phyloP scores from a whole-genome alignment of 2,329 filamentous ascomycete genomes.

The Coniella vitis region DNA sequence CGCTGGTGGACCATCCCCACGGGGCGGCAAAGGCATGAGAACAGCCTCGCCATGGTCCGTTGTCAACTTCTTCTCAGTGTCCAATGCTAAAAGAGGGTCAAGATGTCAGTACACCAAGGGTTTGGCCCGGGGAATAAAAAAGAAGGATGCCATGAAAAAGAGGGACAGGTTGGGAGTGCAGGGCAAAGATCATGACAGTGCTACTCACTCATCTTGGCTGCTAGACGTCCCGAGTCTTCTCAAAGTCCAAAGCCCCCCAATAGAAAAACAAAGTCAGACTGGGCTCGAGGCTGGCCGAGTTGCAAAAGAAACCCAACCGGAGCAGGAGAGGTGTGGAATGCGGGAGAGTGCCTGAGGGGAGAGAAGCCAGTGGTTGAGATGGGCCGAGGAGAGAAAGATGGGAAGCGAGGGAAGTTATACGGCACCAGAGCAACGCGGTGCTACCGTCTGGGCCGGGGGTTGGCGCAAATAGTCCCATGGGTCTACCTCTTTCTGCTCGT shows the following conservation, averaged over 20 bases:
- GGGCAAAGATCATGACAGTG: not conserved
- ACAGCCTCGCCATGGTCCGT: constrained; percentile 2
- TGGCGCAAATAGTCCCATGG: too few relatives aligned
- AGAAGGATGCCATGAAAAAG: not conserved
- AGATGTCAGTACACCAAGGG: too few relatives aligned
- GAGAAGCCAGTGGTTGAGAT: not conserved
- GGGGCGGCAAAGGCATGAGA: constrained; percentile 1
- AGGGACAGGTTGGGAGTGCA: too few relatives aligned
- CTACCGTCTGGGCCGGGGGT: too few relatives aligned
- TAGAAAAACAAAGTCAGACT: not conserved
- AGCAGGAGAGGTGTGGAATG: not conserved
- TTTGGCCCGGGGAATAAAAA: too few relatives aligned
- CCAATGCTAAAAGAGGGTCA: not conserved
- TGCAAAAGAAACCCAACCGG: not conserved
- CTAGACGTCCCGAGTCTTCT: not conserved
- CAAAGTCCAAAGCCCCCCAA: not conserved
- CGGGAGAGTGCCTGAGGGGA: not conserved
- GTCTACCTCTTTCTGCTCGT: too few relatives aligned
- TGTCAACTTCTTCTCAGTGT: not conserved
- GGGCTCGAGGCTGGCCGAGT: not conserved
- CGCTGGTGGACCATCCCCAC: constrained; percentile 6
- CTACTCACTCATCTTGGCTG: constrained; percentile 12
- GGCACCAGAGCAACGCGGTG: not conserved
- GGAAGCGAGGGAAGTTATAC: not conserved
- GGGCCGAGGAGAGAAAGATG: not conserved